Evolutionary conservation across 306 rosid species (phyloP), one percentile per base, ranked within the genome.

Genomic region (Casuarina glauca): DNA sequence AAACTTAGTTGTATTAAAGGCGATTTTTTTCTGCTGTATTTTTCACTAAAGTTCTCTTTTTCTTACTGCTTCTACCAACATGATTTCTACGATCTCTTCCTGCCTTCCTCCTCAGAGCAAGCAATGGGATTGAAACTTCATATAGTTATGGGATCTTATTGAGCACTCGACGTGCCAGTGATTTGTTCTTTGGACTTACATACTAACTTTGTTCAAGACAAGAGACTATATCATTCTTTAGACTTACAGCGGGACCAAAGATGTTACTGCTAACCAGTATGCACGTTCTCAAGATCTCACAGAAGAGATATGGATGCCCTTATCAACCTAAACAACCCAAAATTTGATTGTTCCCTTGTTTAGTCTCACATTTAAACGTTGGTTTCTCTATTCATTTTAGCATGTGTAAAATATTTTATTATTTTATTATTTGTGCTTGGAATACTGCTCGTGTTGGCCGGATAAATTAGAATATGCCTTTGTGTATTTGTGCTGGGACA

Each of bases 261-360:
- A 16, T 63, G 43, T 19, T 63, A 12, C 46, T 63, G 69, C 36
- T 41, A 16, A 39, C 69, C n/a, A 63, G 38, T 38, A 38, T 36
- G 5, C 20, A 63, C 36, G 38, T 15, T 63, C 36, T 9, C 52
- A 43, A 69, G n/a, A 10, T 44, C 26, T 69, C 52, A 17, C 39
- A 19, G 13, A 35, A 44, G 60, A 3, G 75, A 55, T 54, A 42
- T 71, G 44, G 49, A 51, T 61, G 54, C 51, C 55, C 52, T 19
- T 39, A 35, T 54, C 74, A 53, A 38, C 53, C 45, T 67, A 63
- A 43, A 53, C 72, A 75, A 74, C 54, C 54, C 39, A 58, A 52
- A 70, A 69, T 48, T 60, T 53, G 74, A 62, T 54, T 53, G 68
- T 70, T 57, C 80, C 49, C 66, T 55, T 64, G 53, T 79, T 73